phyloP scores from a whole-genome alignment of 495 filamentous ascomycete genomes.

The Penicillium angulare region DNA sequence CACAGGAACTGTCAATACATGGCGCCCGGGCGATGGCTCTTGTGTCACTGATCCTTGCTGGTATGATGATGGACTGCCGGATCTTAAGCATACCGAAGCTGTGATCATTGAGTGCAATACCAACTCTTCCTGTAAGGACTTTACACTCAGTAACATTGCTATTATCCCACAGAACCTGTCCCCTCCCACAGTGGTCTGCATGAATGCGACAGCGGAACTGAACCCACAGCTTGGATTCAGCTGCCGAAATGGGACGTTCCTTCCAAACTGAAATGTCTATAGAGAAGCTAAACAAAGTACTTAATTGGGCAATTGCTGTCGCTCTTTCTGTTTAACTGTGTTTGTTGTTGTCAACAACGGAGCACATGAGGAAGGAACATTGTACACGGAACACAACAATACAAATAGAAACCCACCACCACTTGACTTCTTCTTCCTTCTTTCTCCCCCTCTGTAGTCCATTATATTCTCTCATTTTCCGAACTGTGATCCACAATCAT shows the following conservation, averaged over 20 bases:
- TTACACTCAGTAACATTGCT: conserved; percentile 27
- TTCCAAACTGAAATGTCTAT: not conserved
- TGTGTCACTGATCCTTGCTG: conserved; percentile 43
- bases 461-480: not conserved
- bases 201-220: conserved; percentile 33
- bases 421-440: not conserved
- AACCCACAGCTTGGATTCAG: conserved; percentile 36
- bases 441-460: not conserved
- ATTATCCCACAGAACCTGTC: conserved; percentile 34
- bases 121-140: conserved; percentile 33
- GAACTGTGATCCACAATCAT: not conserved
- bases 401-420: not conserved
- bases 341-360: not conserved
- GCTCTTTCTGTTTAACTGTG: not conserved
- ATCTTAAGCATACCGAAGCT: conserved; percentile 36
- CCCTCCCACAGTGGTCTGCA: conserved; percentile 27
- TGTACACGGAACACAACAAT: not conserved
- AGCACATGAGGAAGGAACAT: not conserved
- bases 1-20: conserved; percentile 40
- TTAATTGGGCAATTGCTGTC: not conserved
- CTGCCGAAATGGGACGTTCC: conserved; percentile 35
- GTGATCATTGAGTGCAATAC: conserved; percentile 41
- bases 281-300: not conserved
- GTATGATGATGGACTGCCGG: conserved; percentile 34
- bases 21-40: conserved; percentile 37